Evolutionary conservation across 1,139 yeast species (phyloP), one percentile per base, ranked within the genome.

Genomic region (Meyerozyma athensensis): DNA sequence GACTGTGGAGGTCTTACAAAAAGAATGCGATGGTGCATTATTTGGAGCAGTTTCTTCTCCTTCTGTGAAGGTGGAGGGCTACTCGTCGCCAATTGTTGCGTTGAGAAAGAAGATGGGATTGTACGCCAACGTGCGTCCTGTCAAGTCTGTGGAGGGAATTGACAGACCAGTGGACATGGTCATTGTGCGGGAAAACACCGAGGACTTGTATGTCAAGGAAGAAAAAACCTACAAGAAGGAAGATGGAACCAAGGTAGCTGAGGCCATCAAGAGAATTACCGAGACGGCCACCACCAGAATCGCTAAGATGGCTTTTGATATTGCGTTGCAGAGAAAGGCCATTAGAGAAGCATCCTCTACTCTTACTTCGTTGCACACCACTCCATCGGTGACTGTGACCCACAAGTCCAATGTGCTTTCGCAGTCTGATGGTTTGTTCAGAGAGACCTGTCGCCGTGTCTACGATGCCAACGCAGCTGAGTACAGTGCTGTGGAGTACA

Each of bases 1-100:
- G 56, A 92, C 98, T 21, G 94, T 94, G 26, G 79, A 79, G 30
- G 68, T 77, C n/a, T 78, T 92, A 60, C 74, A 82, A 58, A 68
- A 72, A 33, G 82, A 85, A 50, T 92, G 98, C 65, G 96, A 92
- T 54, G 97, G 97, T 68, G 98, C 97, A 10, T 73, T 92, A 43
- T 92, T 92, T 54, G 98, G 98, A 49, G 96, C 98, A 37, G 98
- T 92, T 39, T 83, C 95, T 36, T 89, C 97, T 17, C 98, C 98
- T 48, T 74, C 95, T 36, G 79, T 81, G 49, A 90, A 90, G 68
- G 97, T 92, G 38, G 95, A 77, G 40, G 98, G 98, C 36, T 92
- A 92, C 68, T 87, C 97, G 17, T 90, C 97, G 22, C 98, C 98
- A 49, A 92, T 92, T 63, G 98, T 92, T 37, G 98, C 97, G 12